Evolutionary conservation across 306 rosid genomes (phyloP).

Genomic region (Cucurbita pepo): DNA sequence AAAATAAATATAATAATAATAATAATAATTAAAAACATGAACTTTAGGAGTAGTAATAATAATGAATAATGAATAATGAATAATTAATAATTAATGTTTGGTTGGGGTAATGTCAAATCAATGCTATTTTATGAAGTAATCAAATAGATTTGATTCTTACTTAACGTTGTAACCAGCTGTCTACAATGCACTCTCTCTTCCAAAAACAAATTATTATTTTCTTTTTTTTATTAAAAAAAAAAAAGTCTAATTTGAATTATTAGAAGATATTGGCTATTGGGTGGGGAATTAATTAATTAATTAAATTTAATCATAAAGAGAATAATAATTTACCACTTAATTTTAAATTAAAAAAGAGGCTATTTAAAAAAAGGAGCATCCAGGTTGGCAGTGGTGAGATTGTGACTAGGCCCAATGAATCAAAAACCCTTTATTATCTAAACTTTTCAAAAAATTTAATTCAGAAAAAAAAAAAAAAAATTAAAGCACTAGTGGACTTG

Average conservation of each 20-base stretch:
- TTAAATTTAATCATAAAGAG: not conserved
- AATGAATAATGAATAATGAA: not conserved
- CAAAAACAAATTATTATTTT: not conserved
- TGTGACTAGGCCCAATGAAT: slow-evolving; percentile 90
- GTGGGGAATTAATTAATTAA: not conserved
- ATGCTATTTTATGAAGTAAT: slow-evolving; percentile 31
- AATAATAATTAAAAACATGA: not conserved
- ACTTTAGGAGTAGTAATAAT: slow-evolving; percentile 5
- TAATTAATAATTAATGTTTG: slow-evolving; percentile 9
- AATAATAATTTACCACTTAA: not conserved
- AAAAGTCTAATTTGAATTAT: slow-evolving; percentile 53
- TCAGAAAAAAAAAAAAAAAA: slow-evolving; percentile 13
- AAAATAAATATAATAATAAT: not conserved
- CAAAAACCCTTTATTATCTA: slow-evolving; percentile 33
- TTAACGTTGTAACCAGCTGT: slow-evolving; percentile 92
- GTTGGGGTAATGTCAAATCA: slow-evolving; percentile 51
- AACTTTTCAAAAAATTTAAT: slow-evolving; percentile 23
- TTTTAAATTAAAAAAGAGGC: not conserved
- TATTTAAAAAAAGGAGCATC: slow-evolving; percentile 29
- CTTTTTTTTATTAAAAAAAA: not conserved
- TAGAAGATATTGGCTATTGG: slow-evolving; percentile 25
- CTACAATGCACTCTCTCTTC: slow-evolving; percentile 35
- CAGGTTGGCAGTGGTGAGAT: slow-evolving; percentile 81
- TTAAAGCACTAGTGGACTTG: slow-evolving; percentile 64
- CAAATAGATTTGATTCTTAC: slow-evolving; percentile 52